Percentiles rank a stretch among this genome's conserved stretches.
Conservation (phyloP, 73 alveolate species). For the Tetrahymena malaccensis region DNA sequence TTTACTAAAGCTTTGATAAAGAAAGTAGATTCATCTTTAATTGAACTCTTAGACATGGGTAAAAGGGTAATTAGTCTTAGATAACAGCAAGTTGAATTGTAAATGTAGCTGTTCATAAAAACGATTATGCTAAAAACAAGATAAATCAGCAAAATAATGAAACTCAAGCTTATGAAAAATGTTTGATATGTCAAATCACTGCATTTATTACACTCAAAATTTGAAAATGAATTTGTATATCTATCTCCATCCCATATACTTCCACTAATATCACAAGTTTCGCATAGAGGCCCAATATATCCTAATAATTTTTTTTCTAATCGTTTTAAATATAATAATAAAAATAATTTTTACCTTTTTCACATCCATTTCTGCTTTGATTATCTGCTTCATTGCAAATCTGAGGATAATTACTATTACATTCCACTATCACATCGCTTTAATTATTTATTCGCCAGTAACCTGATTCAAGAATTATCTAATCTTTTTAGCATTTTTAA, state of each 20-base stretch:
- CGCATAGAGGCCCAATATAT: neutral
- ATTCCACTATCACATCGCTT: neutral
- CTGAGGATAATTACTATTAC: neutral
- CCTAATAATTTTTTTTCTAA: neutral
- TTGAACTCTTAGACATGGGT: neutral
- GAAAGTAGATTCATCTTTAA: neutral
- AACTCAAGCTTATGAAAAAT: neutral
- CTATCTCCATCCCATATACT: neutral
- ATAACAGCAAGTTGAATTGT: neutral
- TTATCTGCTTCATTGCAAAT: neutral
- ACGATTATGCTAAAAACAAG: neutral
- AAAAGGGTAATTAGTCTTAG: neutral
- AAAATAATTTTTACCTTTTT: neutral
- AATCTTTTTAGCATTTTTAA: neutral
- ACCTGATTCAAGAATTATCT: neutral
- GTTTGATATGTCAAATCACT: neutral
- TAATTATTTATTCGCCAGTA: neutral
- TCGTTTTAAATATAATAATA: neutral
- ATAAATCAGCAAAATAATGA: neutral
- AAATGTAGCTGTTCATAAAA: neutral
- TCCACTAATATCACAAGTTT: neutral
- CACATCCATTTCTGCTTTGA: neutral
- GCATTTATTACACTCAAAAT: neutral
- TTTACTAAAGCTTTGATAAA: neutral
- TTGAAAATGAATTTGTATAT: neutral